Evolutionary conservation across 768 basidiomycete genomes (phyloP).

Genomic region (Suillus tomentosus): DNA sequence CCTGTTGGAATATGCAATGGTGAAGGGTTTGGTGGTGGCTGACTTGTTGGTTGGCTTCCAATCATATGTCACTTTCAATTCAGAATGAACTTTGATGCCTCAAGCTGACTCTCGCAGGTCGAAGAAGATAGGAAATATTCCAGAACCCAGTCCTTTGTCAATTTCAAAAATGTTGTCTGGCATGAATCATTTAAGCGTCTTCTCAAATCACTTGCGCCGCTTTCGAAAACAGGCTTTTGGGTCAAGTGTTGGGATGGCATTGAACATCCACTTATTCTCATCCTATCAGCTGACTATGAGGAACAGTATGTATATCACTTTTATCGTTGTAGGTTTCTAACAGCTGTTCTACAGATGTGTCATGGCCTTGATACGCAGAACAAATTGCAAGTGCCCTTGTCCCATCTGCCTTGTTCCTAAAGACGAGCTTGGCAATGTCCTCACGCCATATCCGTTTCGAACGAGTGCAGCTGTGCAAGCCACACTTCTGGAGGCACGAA

Average conservation of each 20-base stretch:
- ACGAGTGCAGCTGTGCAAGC: slow-evolving; percentile 21
- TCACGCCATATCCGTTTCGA: slow-evolving; percentile 8
- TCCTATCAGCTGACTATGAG: slow-evolving; percentile 45
- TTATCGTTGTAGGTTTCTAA: neutral
- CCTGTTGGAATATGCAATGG: slow-evolving; percentile 36
- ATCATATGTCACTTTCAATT: too few species aligned
- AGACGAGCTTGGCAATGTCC: slow-evolving; percentile 25
- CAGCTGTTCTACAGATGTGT: slow-evolving; percentile 26
- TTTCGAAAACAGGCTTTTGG: slow-evolving; percentile 14
- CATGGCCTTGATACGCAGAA: slow-evolving; percentile 38
- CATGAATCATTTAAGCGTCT: slow-evolving; percentile 15
- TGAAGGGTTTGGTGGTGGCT: slow-evolving; percentile 34
- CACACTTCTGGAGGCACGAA: slow-evolving; percentile 16
- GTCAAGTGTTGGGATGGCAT: slow-evolving; percentile 34
- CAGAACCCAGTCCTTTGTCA: slow-evolving; percentile 8
- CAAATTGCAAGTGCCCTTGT: slow-evolving; percentile 32
- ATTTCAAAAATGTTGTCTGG: slow-evolving; percentile 17
- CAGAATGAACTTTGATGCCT: too few species aligned
- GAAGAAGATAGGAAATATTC: slow-evolving; percentile 12
- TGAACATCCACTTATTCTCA: slow-evolving; percentile 28
- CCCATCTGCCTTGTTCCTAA: slow-evolving; percentile 39
- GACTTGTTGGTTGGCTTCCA: slow-evolving; percentile 39
- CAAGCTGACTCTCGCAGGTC: neutral
- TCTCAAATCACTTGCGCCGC: slow-evolving; percentile 1
- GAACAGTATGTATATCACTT: slow-evolving; percentile 38